Evolutionary conservation across 805 yeast species (phyloP).

Genomic region (Saccharomycopsis olivae): DNA sequence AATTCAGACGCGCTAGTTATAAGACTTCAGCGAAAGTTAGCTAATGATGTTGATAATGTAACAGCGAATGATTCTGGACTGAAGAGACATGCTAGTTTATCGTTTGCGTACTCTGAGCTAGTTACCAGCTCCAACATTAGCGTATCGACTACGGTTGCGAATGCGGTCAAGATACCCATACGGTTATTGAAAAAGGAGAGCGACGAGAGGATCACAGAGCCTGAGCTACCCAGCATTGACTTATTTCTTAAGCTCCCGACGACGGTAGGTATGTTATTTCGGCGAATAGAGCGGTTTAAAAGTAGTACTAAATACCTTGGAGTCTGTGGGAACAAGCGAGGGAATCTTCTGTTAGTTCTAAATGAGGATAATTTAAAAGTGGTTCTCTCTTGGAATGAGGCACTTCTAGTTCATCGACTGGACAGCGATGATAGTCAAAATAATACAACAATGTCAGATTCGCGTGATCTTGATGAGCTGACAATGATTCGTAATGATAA

Average conservation of each 20-base stretch:
- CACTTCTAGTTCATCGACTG: constrained; percentile 31
- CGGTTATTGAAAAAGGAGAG: constrained; percentile 45
- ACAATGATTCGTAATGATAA: neutral
- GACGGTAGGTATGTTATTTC: constrained; percentile 43
- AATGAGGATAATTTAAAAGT: constrained; percentile 43
- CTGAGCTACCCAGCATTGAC: constrained; percentile 45
- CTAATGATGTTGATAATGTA: constrained; percentile 22
- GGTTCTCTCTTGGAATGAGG: constrained; percentile 49
- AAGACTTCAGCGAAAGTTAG: constrained; percentile 33
- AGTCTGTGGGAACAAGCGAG: constrained; percentile 38
- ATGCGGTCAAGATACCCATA: constrained; percentile 64
- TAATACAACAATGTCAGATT: constrained; percentile 5
- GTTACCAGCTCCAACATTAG: constrained; percentile 19
- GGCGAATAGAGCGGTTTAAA: constrained; percentile 56
- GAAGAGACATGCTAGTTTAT: constrained; percentile 40
- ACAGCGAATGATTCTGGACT: constrained; percentile 3
- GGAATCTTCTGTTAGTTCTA: constrained; percentile 40
- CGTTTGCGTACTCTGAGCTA: constrained; percentile 42
- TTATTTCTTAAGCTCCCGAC: constrained; percentile 38
- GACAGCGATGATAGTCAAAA: constrained; percentile 19
- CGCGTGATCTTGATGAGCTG: neutral
- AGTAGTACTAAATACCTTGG: constrained; percentile 32
- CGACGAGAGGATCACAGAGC: constrained; percentile 48
- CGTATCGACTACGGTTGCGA: constrained; percentile 37
- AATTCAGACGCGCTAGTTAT: constrained; percentile 40